A percentile compares a stretch with the other conserved stretches of the same genome.
These are phyloP conservation scores for Turnera subulata DNA, from an alignment of 345 rosid genomes.

Conservation along the genomic window DNA sequence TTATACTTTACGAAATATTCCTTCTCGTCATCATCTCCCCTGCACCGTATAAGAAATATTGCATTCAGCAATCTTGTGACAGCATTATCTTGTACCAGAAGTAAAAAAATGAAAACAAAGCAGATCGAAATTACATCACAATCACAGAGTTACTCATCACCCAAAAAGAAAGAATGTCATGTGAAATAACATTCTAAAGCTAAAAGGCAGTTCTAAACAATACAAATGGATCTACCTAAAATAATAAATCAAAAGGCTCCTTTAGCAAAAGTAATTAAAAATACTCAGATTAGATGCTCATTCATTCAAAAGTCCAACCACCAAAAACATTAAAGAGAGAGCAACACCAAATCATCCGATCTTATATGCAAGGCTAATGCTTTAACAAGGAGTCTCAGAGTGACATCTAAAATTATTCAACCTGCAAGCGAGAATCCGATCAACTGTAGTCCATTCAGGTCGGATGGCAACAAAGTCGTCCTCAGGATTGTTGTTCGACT, in stretches of 20 bases:
- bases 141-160: neutral
- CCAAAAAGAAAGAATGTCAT: neutral
- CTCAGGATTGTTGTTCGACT: conserved; percentile 55
- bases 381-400: neutral
- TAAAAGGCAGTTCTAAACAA: neutral
- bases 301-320: neutral
- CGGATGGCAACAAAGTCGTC: conserved; percentile 91
- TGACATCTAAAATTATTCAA: conserved; percentile 16
- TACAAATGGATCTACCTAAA: too few relatives aligned
- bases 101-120: neutral
- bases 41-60: conserved; percentile 36
- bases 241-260: too few relatives aligned
- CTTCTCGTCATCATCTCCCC: conserved; percentile 77
- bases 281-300: neutral
- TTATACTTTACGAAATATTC: conserved; percentile 95
- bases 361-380: neutral
- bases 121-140: neutral
- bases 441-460: conserved; percentile 98
- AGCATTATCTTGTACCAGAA: conserved; percentile 5
- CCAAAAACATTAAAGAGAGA: neutral
- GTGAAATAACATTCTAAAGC: neutral
- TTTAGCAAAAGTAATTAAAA: neutral
- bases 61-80: neutral
- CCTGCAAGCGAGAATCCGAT: conserved; percentile 96
- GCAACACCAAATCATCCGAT: neutral